Evolutionary conservation across 768 basidiomycete species (phyloP).

Genomic region (Tulasnella sp.): DNA sequence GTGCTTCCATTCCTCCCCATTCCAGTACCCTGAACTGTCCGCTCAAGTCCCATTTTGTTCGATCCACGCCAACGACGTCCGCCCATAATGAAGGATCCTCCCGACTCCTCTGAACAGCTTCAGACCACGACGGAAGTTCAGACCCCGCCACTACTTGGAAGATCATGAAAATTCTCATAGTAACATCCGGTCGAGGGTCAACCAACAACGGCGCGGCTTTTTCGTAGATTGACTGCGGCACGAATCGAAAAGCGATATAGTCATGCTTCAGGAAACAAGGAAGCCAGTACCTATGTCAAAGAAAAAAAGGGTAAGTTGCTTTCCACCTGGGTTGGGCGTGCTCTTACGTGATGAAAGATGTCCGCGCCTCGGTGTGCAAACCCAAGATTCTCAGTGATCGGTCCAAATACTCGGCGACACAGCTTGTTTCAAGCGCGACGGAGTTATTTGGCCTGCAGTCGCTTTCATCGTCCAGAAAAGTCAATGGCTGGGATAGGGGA

Average conservation of each 20-base stretch:
- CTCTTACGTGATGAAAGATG: neutral
- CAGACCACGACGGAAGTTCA: neutral
- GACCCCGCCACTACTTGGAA: neutral
- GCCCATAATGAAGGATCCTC: neutral
- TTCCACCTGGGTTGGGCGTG: neutral
- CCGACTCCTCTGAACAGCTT: neutral
- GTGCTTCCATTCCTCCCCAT: neutral
- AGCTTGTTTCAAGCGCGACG: neutral
- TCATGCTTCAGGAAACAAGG: neutral
- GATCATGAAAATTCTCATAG: neutral
- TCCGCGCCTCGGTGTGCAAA: neutral
- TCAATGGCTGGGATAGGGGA: neutral
- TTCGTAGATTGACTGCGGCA: neutral
- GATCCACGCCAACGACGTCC: neutral
- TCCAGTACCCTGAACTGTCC: neutral
- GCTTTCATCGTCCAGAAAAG: neutral
- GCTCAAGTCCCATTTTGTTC: neutral
- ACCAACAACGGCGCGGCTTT: neutral
- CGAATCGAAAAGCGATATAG: neutral
- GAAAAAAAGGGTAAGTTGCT: neutral
- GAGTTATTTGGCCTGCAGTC: neutral
- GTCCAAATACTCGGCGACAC: neutral
- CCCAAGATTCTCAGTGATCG: neutral
- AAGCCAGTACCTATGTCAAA: neutral
- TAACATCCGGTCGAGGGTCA: neutral